phyloP scores from a whole-genome alignment of 140 eudicot genomes.

The Flaveria floridana region DNA sequence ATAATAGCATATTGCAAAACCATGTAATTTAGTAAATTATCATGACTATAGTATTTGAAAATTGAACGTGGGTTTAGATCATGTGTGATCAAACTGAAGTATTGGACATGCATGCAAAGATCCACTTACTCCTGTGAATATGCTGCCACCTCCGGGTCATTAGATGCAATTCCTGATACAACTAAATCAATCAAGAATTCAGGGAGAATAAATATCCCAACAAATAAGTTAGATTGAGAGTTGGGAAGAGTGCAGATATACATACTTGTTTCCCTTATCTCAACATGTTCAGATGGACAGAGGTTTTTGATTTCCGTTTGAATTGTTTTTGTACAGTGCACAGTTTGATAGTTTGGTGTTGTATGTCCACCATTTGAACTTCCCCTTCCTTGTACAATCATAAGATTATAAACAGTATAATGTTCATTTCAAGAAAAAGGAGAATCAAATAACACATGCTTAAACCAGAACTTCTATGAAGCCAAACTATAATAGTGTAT shows the following conservation, averaged over 20 bases:
- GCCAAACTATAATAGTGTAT: not conserved
- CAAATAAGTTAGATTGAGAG: constrained; percentile 21
- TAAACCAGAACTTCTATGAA: constrained; percentile 18
- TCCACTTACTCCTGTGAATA: constrained; percentile 52
- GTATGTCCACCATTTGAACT: constrained; percentile 30
- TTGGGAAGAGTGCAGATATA: constrained; percentile 31
- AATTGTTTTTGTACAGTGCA: constrained; percentile 34
- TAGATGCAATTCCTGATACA: constrained; percentile 54
- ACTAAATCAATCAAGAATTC: constrained; percentile 25
- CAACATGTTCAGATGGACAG: constrained; percentile 36
- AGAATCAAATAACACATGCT: constrained; percentile 14
- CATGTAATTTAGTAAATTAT: constrained; percentile 23
- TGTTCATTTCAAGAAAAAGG: constrained; percentile 9
- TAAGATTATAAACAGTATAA: constrained; percentile 22
- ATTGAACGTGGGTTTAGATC: constrained; percentile 3
- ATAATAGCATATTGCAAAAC: constrained; percentile 10
- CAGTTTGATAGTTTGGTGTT: constrained; percentile 36
- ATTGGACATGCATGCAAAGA: constrained; percentile 23
- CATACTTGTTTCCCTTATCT: constrained; percentile 54
- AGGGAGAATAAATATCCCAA: not conserved
- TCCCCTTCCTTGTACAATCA: constrained; percentile 40
- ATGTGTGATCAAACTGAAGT: constrained; percentile 21
- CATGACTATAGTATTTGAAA: constrained; percentile 5
- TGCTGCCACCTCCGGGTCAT: constrained; percentile 36
- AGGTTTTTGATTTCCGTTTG: constrained; percentile 35